Conservation (phyloP, 2,329 filamentous ascomycete genomes). For the Phyllosticta ampelicida region DNA sequence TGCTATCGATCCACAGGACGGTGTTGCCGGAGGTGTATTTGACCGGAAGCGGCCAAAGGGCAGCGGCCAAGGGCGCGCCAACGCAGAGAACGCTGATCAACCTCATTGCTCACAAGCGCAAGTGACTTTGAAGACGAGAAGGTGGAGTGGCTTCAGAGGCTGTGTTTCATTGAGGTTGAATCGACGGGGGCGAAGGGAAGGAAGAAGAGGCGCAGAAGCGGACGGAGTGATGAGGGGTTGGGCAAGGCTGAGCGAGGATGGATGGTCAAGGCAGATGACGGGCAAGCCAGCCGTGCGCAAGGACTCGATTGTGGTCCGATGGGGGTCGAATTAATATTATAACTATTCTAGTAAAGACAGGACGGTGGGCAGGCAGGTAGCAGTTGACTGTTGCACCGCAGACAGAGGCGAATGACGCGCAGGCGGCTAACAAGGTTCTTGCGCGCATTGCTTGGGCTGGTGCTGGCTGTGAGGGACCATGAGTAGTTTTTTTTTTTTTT, state of each 20-base stretch:
- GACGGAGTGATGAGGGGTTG: neutral
- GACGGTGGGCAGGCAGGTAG: neutral
- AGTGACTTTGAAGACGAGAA: neutral
- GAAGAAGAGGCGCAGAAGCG: neutral
- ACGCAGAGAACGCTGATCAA: conserved; percentile 13
- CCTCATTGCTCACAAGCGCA: conserved; percentile 17
- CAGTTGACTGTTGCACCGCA: neutral
- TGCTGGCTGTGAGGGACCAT: neutral
- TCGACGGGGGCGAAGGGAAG: neutral
- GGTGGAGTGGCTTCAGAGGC: neutral
- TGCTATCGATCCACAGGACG: conserved; percentile 29
- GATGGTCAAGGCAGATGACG: neutral
- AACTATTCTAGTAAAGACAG: neutral
- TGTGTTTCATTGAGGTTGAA: neutral
- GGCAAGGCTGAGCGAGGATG: neutral
- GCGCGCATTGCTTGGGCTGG: neutral
- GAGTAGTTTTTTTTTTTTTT: neutral
- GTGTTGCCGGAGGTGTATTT: conserved; percentile 27
- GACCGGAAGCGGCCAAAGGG: conserved; percentile 34
- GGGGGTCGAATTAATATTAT: neutral
- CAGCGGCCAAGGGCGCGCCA: conserved; percentile 19
- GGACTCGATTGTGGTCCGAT: neutral
- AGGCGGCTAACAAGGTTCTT: neutral
- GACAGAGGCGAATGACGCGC: neutral
- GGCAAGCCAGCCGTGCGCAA: neutral